Evolutionary conservation across 805 yeast genomes (phyloP).

Genomic region (Candida alai): DNA sequence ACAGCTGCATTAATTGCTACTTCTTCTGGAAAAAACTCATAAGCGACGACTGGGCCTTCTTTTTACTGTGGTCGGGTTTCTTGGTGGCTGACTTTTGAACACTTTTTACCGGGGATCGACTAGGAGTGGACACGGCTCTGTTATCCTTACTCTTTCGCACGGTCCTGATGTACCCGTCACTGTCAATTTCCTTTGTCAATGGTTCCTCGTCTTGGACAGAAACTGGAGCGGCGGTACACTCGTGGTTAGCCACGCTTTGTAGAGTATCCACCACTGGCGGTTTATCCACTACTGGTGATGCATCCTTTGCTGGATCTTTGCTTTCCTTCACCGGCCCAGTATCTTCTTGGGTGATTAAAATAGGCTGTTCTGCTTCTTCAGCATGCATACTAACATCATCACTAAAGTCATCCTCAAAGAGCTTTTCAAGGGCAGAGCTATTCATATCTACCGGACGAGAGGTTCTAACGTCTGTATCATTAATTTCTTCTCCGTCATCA

Average conservation of each 20-base stretch:
- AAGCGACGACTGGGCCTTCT: conserved; percentile 37
- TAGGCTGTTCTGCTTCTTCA: conserved; percentile 11
- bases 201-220: conserved; percentile 6
- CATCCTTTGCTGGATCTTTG: conserved; percentile 3
- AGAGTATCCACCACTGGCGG: too few relatives aligned
- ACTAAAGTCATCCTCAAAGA: conserved; percentile 25
- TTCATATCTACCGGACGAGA: too few relatives aligned
- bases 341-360: conserved; percentile 6
- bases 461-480: conserved; percentile 6
- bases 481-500: conserved; percentile 13
- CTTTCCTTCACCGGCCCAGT: conserved; percentile 8
- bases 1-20: conserved; percentile 4
- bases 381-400: conserved; percentile 14
- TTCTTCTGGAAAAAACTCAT: conserved; percentile 48
- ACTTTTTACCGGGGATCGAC: conserved; percentile 9
- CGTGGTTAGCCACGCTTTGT: conserved; percentile 1
- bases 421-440: conserved; percentile 27
- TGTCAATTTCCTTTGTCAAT: conserved; percentile 32
- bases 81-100: conserved; percentile 16
- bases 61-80: conserved; percentile 7
- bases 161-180: conserved; percentile 49
- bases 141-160: conserved; percentile 22
- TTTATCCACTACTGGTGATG: conserved; percentile 1
- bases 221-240: neutral
- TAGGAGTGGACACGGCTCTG: conserved; percentile 13